Evolutionary conservation across 371 early-diverging fungal genomes (phyloP).

Genomic region (Zychaea mexicana): DNA sequence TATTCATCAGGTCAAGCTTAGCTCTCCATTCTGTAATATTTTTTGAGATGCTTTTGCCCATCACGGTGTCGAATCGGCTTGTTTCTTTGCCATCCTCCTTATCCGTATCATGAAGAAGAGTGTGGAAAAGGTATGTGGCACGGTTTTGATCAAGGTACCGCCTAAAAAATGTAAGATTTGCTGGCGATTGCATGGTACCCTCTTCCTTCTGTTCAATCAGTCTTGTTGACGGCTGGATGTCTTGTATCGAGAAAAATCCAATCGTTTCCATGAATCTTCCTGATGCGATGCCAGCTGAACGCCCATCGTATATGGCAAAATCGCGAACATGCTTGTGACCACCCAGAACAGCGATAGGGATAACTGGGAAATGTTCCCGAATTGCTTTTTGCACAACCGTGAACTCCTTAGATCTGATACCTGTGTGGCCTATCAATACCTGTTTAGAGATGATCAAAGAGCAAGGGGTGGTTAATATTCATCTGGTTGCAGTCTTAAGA

Average conservation of each 20-base stretch:
- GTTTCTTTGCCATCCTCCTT: constrained; percentile 9
- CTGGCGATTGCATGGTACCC: constrained; percentile 8
- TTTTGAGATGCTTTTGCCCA: constrained; percentile 45
- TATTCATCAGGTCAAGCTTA: constrained; percentile 28
- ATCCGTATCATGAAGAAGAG: too few species aligned
- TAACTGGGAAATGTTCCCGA: constrained; percentile 49
- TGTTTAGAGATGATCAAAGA: too few species aligned
- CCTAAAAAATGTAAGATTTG: constrained; percentile 51
- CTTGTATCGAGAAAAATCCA: constrained; percentile 56
- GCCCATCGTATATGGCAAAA: constrained; percentile 47
- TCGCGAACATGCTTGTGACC: constrained; percentile 67
- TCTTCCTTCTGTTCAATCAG: constrained; percentile 10
- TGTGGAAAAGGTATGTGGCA: constrained; percentile 56
- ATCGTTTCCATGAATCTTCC: constrained; percentile 67
- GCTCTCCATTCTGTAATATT: constrained; percentile 40
- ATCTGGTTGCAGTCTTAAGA: too few species aligned
- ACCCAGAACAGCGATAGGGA: constrained; percentile 59
- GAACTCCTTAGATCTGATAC: constrained; percentile 52
- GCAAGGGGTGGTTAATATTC: too few species aligned
- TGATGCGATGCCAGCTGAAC: constrained; percentile 55
- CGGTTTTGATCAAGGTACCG: constrained; percentile 64
- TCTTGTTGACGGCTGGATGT: constrained; percentile 13
- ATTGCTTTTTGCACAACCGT: constrained; percentile 48
- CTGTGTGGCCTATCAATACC: constrained; percentile 51
- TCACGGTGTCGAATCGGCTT: constrained; percentile 43